Conservation (phyloP, 2,329 filamentous ascomycete genomes). For the Aspergillus udagawae region DNA sequence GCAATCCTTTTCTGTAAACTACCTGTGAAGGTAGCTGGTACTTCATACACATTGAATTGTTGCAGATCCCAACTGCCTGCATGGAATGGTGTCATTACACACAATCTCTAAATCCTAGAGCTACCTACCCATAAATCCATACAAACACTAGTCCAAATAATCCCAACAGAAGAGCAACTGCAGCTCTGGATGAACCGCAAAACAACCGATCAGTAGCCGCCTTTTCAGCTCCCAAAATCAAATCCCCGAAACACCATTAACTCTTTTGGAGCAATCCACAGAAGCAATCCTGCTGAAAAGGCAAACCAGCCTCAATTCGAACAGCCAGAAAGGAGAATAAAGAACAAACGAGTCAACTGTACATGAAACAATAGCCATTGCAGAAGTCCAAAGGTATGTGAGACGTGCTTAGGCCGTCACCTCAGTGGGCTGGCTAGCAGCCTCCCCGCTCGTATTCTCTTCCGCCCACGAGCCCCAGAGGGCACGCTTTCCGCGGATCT, state of each 20-base stretch:
- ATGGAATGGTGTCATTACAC: background rate
- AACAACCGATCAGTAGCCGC: slow-evolving; percentile 2
- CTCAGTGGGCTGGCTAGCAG: slow-evolving; percentile 32
- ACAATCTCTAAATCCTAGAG: background rate
- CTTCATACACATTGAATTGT: background rate
- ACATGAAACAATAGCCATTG: background rate
- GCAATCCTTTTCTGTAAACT: background rate
- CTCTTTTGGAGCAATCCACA: slow-evolving; percentile 6
- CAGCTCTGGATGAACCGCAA: background rate
- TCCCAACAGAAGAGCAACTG: background rate
- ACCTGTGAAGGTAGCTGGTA: background rate
- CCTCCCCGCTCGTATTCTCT: slow-evolving; percentile 49
- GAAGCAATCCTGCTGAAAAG: background rate
- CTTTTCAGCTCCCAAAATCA: slow-evolving; percentile 8
- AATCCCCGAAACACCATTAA: slow-evolving; percentile 7
- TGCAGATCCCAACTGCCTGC: background rate
- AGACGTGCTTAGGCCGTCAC: slow-evolving; percentile 13
- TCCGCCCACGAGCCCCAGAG: slow-evolving; percentile 98
- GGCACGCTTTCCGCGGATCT: slow-evolving; percentile 85
- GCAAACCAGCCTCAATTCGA: background rate
- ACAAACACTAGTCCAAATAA: background rate
- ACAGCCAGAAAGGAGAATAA: background rate
- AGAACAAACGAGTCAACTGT: background rate
- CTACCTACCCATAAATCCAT: background rate
- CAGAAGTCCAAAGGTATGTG: background rate